Evolutionary conservation across 2,329 filamentous ascomycete genomes (phyloP).

Genomic region (Pseudocercospora cruenta): DNA sequence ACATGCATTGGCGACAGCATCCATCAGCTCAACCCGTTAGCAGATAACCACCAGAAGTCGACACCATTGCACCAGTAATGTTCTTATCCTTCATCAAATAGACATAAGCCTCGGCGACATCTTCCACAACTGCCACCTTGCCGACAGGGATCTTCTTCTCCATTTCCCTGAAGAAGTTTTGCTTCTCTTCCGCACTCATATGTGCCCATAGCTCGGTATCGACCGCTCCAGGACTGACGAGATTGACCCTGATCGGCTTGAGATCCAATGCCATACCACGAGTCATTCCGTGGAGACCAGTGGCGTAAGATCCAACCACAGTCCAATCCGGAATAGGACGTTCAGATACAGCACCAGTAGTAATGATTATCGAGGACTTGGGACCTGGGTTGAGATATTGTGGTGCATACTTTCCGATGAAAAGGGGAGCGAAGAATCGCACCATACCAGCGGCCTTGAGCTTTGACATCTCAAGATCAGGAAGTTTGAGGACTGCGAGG

Average conservation of each 20-base stretch:
- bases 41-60: slow-evolving; percentile 39
- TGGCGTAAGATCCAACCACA: slow-evolving; percentile 53
- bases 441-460: slow-evolving; percentile 51
- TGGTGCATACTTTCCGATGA: slow-evolving; percentile 57
- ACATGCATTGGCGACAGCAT: not conserved
- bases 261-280: slow-evolving; percentile 65
- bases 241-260: slow-evolving; percentile 65
- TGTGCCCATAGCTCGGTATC: slow-evolving; percentile 49
- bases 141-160: slow-evolving; percentile 39
- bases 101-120: slow-evolving; percentile 54
- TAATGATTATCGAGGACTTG: slow-evolving; percentile 59
- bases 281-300: slow-evolving; percentile 58
- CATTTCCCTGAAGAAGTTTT: slow-evolving; percentile 32
- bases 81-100: slow-evolving; percentile 54
- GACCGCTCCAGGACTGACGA: slow-evolving; percentile 60
- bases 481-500: slow-evolving; percentile 46
- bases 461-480: slow-evolving; percentile 48
- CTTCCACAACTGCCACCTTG: slow-evolving; percentile 44
- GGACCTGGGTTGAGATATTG: slow-evolving; percentile 49
- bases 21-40: slow-evolving; percentile 20
- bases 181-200: slow-evolving; percentile 34
- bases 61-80: slow-evolving; percentile 49
- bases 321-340: slow-evolving; percentile 58
- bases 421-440: slow-evolving; percentile 55
- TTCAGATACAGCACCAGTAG: slow-evolving; percentile 57